These are phyloP conservation scores for Gymnopilus junonius DNA, from an alignment of 768 basidiomycete genomes.

Conservation along the genomic window DNA sequence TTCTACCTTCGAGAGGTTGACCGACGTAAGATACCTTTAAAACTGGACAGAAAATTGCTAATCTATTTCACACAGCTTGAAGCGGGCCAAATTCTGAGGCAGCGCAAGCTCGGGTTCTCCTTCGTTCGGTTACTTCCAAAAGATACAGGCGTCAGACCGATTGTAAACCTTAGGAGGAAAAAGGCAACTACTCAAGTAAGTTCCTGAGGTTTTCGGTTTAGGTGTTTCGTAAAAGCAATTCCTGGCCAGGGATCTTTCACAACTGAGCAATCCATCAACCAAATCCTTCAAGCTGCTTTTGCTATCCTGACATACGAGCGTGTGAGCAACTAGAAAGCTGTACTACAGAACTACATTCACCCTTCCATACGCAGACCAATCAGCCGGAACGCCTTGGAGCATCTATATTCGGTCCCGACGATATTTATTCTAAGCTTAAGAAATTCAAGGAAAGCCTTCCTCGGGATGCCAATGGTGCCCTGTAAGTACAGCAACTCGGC, in stretches of 20 bases:
- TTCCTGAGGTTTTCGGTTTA: background rate
- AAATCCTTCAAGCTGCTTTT: constrained; percentile 82
- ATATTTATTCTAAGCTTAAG: constrained; percentile 79
- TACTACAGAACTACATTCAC: background rate
- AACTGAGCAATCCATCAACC: constrained; percentile 77
- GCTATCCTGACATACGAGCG: constrained; percentile 89
- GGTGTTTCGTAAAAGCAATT: background rate
- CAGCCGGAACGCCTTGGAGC: constrained; percentile 73
- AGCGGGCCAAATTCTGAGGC: constrained; percentile 66
- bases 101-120: constrained; percentile 79
- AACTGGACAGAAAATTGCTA: background rate
- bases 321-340: constrained; percentile 43
- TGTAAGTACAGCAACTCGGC: constrained; percentile 45
- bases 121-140: constrained; percentile 92
- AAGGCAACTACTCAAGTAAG: constrained; percentile 29
- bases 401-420: constrained; percentile 82
- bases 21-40: constrained; percentile 53
- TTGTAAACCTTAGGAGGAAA: constrained; percentile 82
- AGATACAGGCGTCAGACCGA: constrained; percentile 92
- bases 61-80: constrained; percentile 50
- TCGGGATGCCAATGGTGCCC: constrained; percentile 40
- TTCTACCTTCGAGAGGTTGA: constrained; percentile 72
- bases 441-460: constrained; percentile 62
- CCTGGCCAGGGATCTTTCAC: constrained; percentile 32
- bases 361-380: constrained; percentile 48